Evolutionary conservation across 176 grass and related monocot genomes (phyloP).

Genomic region (Eragrostis curvula): DNA sequence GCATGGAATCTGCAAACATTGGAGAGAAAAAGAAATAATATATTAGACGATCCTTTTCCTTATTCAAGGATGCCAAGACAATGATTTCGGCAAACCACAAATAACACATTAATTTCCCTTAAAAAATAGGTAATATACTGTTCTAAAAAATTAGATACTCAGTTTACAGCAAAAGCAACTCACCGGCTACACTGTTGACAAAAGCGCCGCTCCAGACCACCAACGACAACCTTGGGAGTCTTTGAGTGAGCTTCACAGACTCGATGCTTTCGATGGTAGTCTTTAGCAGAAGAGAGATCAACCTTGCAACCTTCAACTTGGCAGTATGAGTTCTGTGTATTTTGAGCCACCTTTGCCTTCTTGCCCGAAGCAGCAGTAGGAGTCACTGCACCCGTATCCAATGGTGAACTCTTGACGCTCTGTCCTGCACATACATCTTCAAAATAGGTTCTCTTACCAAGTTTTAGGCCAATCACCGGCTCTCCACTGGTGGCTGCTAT

Average conservation of each 20-base stretch:
- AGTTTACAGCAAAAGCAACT: constrained; percentile 25
- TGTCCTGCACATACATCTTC: constrained; percentile 60
- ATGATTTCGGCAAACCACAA: not conserved
- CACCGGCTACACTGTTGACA: constrained; percentile 99
- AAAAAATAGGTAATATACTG: not conserved
- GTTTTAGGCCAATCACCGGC: constrained; percentile 58
- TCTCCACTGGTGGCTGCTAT: constrained; percentile 45
- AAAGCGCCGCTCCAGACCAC: constrained; percentile 87
- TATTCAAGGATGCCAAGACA: not conserved
- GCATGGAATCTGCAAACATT: constrained; percentile 75
- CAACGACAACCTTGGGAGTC: constrained; percentile 66
- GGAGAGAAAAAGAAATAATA: not conserved
- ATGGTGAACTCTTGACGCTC: constrained; percentile 40
- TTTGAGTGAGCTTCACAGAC: constrained; percentile 87
- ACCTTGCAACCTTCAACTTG: constrained; percentile 91
- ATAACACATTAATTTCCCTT: too few relatives aligned
- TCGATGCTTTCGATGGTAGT: constrained; percentile 88
- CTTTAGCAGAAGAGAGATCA: constrained; percentile 85
- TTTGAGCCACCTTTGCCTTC: constrained; percentile 53
- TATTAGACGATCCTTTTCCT: not conserved
- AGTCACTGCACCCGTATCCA: constrained; percentile 4
- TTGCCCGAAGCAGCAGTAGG: constrained; percentile 39
- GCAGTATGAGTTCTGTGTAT: constrained; percentile 44
- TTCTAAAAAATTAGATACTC: not conserved
- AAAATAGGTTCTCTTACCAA: constrained; percentile 73